Base-by-base conservation (phyloP, 1,284 basidiomycete genomes). In the Erythrobasidium hasegawianum region DNA sequence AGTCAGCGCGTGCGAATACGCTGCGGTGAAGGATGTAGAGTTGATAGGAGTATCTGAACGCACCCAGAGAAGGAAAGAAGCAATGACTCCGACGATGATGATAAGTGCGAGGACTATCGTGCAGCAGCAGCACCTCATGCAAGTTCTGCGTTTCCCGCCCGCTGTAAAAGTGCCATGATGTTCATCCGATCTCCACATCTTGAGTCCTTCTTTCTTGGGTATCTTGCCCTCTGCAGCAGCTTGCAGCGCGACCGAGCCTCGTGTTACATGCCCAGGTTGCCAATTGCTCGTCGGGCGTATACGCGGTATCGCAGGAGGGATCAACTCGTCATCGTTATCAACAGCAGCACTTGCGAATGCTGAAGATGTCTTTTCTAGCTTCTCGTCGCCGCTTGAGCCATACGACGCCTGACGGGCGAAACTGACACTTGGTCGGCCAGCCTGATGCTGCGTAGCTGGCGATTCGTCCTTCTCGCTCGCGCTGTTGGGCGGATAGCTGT, bases 201-300 rank as follows among this genome's bases (percentile, higher is more conserved):
- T 57, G n/a, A 76, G 67, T 5, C 74, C 75, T 45, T 71, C 75
- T 57, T 76, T 75, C 60, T 75, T 75, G 2, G 75, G 75, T 50
- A 76, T 76, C 60, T 73, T 70, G 1, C 75, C 75, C 52, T 75
- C 74, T 4, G 74, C 74, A 27, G 75, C 75, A 69, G 59, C 59
- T 27, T 38, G 47, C 1, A 61, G 29, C 8, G 68, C 68, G 5
- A 69, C 62, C 2, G 41, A 52, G n/a, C 68, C 68, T 49, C 68
- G 20, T 8, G 66, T 43, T 4, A 57, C 33, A 41, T 65, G 62
- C 16, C 62, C 62, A 29, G 61, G 61, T 22, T n/a, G n/a, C 13
- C 50, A 64, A 45, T 58, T 57, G 40, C 2, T n/a, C 16, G 29
- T 41, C 8, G 55, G 54, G 13, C n/a, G 16, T 50, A 52, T 50